Evolutionary conservation across 768 basidiomycete species (phyloP).

Genomic region (Phylloporus sp.): DNA sequence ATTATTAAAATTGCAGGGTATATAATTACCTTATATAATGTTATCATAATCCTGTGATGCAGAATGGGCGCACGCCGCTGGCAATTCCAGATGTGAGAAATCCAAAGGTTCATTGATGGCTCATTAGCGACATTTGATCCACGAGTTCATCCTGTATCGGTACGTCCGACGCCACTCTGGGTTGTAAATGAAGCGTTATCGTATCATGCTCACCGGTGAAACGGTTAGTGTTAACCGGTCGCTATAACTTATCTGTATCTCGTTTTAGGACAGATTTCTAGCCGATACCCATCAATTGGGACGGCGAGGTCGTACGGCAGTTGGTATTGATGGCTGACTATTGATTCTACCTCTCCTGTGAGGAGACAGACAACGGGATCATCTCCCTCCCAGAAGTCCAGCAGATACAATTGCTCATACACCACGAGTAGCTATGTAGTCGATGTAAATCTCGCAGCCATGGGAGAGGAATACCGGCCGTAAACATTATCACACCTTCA

Average conservation of each 20-base stretch:
- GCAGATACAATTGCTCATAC: not conserved
- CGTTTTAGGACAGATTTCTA: too few species aligned
- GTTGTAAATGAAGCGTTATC: too few species aligned
- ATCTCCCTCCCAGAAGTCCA: not conserved
- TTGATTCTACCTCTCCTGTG: not conserved
- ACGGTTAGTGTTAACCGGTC: too few species aligned
- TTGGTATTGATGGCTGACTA: too few species aligned
- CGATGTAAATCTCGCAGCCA: not conserved
- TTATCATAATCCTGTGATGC: too few species aligned
- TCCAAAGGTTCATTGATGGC: not conserved
- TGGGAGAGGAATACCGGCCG: not conserved
- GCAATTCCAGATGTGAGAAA: not conserved
- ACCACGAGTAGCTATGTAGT: not conserved
- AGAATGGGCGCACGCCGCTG: not conserved
- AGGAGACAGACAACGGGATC: not conserved
- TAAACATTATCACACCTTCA: slow-evolving; percentile 60
- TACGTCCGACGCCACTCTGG: too few species aligned
- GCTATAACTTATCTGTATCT: too few species aligned
- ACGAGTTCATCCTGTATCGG: not conserved
- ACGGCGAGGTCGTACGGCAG: too few species aligned
- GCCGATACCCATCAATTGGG: too few species aligned
- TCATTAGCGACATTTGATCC: not conserved
- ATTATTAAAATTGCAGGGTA: too few species aligned
- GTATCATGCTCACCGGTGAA: too few species aligned
- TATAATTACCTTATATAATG: too few species aligned